Evolutionary conservation across 2,329 filamentous ascomycete genomes (phyloP).

Genomic region (Penicillium paneum): DNA sequence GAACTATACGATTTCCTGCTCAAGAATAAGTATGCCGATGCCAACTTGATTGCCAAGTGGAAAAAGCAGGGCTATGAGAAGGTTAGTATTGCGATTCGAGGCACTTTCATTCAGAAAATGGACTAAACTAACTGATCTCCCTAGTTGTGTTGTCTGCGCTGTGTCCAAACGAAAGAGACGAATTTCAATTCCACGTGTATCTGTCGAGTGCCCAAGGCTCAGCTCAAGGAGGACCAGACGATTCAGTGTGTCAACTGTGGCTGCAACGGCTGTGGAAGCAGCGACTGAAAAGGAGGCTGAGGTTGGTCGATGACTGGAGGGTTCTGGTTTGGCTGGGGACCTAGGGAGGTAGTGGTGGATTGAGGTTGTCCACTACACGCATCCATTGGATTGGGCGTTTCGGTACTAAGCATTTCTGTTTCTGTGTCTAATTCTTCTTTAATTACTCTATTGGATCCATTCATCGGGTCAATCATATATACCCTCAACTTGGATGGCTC

Average conservation of each 20-base stretch:
- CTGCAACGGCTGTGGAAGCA: conserved; percentile 84
- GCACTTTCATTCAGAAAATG: neutral
- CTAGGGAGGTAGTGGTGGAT: neutral
- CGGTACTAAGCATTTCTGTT: conserved; percentile 4
- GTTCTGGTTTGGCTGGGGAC: neutral
- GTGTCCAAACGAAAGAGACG: conserved; percentile 99
- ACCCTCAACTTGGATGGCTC: conserved; percentile 16
- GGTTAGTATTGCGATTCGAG: conserved; percentile 48
- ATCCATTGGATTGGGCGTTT: conserved; percentile 14
- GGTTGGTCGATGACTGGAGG: neutral
- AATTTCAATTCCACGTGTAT: conserved; percentile 98
- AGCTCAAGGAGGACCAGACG: conserved; percentile 84
- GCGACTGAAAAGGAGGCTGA: conserved; percentile 55
- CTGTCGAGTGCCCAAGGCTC: conserved; percentile 86
- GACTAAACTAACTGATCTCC: conserved; percentile 4
- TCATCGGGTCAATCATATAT: conserved; percentile 20
- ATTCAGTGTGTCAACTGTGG: conserved; percentile 95
- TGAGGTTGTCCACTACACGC: neutral
- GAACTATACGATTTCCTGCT: conserved; percentile 91
- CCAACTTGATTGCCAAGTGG: conserved; percentile 97
- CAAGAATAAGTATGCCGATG: conserved; percentile 94
- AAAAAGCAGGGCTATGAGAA: conserved; percentile 99
- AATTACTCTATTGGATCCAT: conserved; percentile 4
- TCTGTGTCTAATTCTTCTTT: neutral
- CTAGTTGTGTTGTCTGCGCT: conserved; percentile 87